Evolutionary conservation across 345 rosid species (phyloP), one percentile per base, ranked within the genome.

Genomic region (Adansonia digitata): DNA sequence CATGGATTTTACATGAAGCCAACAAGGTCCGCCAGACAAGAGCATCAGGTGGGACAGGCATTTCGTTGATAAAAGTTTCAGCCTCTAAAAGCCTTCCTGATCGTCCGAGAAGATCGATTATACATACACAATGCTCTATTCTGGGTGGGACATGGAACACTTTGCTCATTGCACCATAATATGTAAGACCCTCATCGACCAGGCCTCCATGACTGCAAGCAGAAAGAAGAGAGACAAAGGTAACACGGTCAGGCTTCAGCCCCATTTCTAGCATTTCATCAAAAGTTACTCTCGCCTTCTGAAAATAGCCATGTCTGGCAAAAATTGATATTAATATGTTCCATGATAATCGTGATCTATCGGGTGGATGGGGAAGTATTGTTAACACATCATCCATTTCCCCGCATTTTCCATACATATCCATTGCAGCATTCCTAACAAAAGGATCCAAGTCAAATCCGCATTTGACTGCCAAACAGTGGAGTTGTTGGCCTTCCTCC

Each of bases 401-500:
- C 31, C 95, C 98, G 31, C 98, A 92, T 81, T 92, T 94, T 72
- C 84, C 93, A 79, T 94, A 92, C 97, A 94, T 92, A 81, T 94
- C 97, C 85, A 90, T 89, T 42, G 89, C 82, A 66, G 97, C 85
- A 75, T 89, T 94, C 59, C 51, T 73, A 71, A 94, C 87, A 72
- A 85, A 88, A 69, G 77, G 80, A 76, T 91, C 90, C 3, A 72
- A 79, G 71, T 85, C 89, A 53, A 86, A 82, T 48, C 97, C 97
- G 11, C 86, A 86, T 79, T 94, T 94, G 60, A 84, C 49, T 27
- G 89, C 90, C 75, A 89, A 76, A 65, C 88, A 61, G 40, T 92
- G 94, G 71, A 94, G 92, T 71, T 85, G 92, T 72, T 81, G 93
- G 66, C 98, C 98, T 83, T 92, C 98, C 83, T 92, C 97, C 85